Evolutionary conservation across 192 early-diverging fungal genomes (phyloP), one percentile per base, ranked within the genome.

Genomic region (Entomortierella beljakovae): DNA sequence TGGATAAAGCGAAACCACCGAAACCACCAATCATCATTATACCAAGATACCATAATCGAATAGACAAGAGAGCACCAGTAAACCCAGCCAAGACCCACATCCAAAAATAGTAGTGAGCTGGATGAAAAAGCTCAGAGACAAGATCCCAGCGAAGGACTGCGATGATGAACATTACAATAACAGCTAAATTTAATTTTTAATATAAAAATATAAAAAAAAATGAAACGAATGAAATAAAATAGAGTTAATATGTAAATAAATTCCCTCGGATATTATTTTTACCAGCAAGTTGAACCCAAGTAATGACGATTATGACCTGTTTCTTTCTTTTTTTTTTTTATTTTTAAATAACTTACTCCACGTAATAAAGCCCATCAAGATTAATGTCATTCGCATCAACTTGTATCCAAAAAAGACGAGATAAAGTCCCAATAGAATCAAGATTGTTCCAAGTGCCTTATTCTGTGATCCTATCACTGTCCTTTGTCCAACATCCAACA

Each of bases 381-480:
- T 2, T 49, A 79, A 29, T 0, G 75, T 79, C 67, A 61, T 8
- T n/a, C 75, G 52, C 20, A 79, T 69, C 20, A 79, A 31, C 62
- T 57, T 69, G 62, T 65, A 79, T 9, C 75, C 75, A 61, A 59
- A 79, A 23, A 79, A 79, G 10, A 70, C 61, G 37, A 62, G 75
- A 0, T 70, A 26, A 11, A 68, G 23, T 0, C 75, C 75, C 6
- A 65, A 20, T 31, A 70, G 0, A 50, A 70, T 69, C 23, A 79
- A n/a, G 3, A 64, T 6, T 3, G 28, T 59, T 16, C 75, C 75
- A n/a, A 79, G 38, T 15, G 42, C 50, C 15, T 35, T 51, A 42
- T 79, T 63, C 33, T 64, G 35, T 7, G 67, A 48, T 29, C 55
- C 54, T 46, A 79, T 26, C 2, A 54, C 48, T 1, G 56, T 63